A percentile compares a stretch with the other conserved stretches of the same genome.
Evolutionary conservation across 176 grass and related monocot genomes (phyloP).

Genomic region (Zoysia pacifica): DNA sequence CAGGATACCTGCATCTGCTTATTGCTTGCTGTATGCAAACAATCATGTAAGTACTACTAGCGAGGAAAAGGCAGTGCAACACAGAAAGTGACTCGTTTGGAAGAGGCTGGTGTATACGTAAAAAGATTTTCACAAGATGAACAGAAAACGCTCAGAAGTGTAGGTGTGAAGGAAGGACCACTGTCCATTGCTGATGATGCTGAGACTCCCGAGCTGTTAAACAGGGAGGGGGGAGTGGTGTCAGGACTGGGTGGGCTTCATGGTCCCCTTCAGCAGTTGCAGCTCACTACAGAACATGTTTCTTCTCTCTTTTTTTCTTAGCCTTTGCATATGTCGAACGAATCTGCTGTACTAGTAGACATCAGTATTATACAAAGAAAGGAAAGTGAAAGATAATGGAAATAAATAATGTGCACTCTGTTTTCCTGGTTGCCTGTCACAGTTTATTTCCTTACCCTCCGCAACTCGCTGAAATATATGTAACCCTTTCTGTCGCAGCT

Average conservation of each 20-base stretch:
- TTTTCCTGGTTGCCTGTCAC: background rate
- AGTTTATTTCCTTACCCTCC: background rate
- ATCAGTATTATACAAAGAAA: conserved; percentile 63
- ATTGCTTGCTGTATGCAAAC: conserved; percentile 24
- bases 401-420: conserved; percentile 45
- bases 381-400: conserved; percentile 48
- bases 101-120: conserved; percentile 18
- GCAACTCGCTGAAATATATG: background rate
- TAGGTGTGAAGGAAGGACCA: conserved; percentile 24
- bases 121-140: conserved; percentile 20
- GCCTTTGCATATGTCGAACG: conserved; percentile 3
- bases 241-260: conserved; percentile 24
- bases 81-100: background rate
- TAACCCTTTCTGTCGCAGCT: background rate
- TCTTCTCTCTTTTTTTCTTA: background rate
- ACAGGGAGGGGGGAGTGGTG: conserved; percentile 33
- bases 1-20: conserved; percentile 38
- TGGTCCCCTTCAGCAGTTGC: conserved; percentile 27
- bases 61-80: conserved; percentile 14
- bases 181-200: background rate
- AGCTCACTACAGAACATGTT: conserved; percentile 24
- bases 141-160: background rate
- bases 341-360: conserved; percentile 36
- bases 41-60: background rate
- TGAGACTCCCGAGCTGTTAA: background rate